A percentile compares a stretch with the other conserved stretches of the same genome.
These are phyloP conservation scores for Myochromella boudieri DNA, from an alignment of 768 basidiomycete species.

Conservation along the genomic window DNA sequence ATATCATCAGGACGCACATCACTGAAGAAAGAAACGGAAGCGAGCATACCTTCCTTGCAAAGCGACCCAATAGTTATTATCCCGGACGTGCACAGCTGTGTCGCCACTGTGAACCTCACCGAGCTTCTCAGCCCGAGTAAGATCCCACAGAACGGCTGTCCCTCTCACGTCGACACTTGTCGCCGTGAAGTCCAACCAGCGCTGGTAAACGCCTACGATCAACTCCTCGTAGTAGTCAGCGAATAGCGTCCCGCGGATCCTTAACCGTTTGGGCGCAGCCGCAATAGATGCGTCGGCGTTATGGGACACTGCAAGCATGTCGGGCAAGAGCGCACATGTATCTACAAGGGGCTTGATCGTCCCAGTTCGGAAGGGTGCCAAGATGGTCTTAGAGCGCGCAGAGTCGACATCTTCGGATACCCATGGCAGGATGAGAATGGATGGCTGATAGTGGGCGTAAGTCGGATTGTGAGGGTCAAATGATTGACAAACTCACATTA, in stretches of 20 bases:
- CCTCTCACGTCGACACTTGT: slow-evolving; percentile 8
- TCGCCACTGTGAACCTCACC: slow-evolving; percentile 4
- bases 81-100: slow-evolving; percentile 9
- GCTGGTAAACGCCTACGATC: slow-evolving; percentile 10
- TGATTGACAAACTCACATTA: slow-evolving; percentile 4
- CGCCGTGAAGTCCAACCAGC: slow-evolving; percentile 21
- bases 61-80: slow-evolving; percentile 8
- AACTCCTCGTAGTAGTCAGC: slow-evolving; percentile 20
- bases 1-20: neutral
- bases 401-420: slow-evolving; percentile 10
- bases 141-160: slow-evolving; percentile 19
- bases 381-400: slow-evolving; percentile 10
- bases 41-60: slow-evolving; percentile 10
- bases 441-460: slow-evolving; percentile 8
- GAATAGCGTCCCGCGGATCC: slow-evolving; percentile 18
- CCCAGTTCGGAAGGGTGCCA: slow-evolving; percentile 18
- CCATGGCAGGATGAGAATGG: slow-evolving; percentile 18
- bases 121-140: slow-evolving; percentile 16
- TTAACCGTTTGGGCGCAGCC: slow-evolving; percentile 13
- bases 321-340: slow-evolving; percentile 2
- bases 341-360: slow-evolving; percentile 16
- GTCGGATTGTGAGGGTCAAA: neutral
- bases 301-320: slow-evolving; percentile 17
- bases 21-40: neutral
- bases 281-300: slow-evolving; percentile 15